phyloP scores from a whole-genome alignment of 148 eudicot species.

The Oxyria digyna region DNA sequence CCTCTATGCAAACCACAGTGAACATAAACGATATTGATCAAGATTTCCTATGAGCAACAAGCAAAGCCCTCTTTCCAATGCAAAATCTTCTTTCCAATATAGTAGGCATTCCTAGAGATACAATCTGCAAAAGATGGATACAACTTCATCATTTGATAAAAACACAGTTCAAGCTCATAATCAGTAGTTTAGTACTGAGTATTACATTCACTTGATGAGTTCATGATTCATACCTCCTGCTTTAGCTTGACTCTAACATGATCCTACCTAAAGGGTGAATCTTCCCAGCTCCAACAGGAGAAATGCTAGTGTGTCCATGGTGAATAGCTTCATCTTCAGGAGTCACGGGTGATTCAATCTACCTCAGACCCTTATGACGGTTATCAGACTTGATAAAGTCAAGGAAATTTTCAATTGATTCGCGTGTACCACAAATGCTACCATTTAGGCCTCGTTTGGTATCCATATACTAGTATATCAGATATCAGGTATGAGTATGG shows the following conservation, averaged over 20 bases:
- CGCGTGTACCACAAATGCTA: slow-evolving; percentile 78
- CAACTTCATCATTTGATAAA: background rate
- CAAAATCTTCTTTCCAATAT: too few species aligned
- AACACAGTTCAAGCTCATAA: background rate
- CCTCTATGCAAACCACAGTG: too few species aligned
- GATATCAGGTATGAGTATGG: slow-evolving; percentile 83
- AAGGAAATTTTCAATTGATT: slow-evolving; percentile 71
- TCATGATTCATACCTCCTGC: slow-evolving; percentile 66
- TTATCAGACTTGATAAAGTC: slow-evolving; percentile 64
- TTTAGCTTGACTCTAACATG: slow-evolving; percentile 96
- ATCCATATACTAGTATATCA: too few species aligned
- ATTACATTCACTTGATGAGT: slow-evolving; percentile 6
- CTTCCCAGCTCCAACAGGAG: slow-evolving; percentile 99
- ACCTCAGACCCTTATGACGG: slow-evolving; percentile 64
- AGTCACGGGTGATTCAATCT: slow-evolving; percentile 82
- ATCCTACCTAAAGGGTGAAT: slow-evolving; percentile 96
- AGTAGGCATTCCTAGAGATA: slow-evolving; percentile 89
- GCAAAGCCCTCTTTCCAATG: too few species aligned
- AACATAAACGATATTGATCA: too few species aligned
- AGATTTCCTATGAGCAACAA: too few species aligned
- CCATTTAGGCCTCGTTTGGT: slow-evolving; percentile 98
- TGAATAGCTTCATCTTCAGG: slow-evolving; percentile 97
- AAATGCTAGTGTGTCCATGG: slow-evolving; percentile 83
- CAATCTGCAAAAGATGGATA: slow-evolving; percentile 43
- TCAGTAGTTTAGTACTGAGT: slow-evolving; percentile 4